Evolutionary conservation across 164 flowering plant genomes (phyloP).

Genomic region (Warburgia ugandensis): DNA sequence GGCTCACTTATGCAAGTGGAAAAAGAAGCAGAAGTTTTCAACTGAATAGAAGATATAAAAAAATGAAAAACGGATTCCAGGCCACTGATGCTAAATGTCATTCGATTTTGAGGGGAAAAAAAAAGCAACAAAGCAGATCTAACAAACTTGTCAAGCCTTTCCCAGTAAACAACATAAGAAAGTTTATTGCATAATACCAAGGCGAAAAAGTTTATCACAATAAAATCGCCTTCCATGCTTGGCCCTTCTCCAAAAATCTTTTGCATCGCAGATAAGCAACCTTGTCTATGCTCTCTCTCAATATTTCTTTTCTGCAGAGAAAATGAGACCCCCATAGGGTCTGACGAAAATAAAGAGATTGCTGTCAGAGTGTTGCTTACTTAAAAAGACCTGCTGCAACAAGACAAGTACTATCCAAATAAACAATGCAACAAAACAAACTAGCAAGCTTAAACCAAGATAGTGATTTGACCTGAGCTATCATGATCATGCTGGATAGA

Average conservation of each 20-base stretch:
- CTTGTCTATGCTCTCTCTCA: slow-evolving; percentile 47
- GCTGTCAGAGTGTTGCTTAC: background rate
- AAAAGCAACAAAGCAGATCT: background rate
- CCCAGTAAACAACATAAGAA: background rate
- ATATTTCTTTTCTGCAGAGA: slow-evolving; percentile 33
- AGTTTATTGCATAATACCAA: slow-evolving; percentile 38
- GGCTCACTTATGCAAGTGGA: too few species aligned
- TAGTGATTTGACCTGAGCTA: slow-evolving; percentile 25
- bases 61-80: too few species aligned
- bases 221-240: slow-evolving; percentile 55
- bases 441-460: background rate
- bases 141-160: background rate
- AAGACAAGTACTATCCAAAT: background rate
- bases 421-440: background rate
- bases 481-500: slow-evolving; percentile 26
- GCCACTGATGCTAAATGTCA: too few species aligned
- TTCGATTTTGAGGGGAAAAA: too few species aligned
- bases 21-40: too few species aligned
- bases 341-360: slow-evolving; percentile 23
- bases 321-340: slow-evolving; percentile 27
- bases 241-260: slow-evolving; percentile 49
- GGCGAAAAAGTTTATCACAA: slow-evolving; percentile 85
- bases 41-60: background rate
- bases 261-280: slow-evolving; percentile 55
- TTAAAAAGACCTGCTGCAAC: background rate